Evolutionary conservation across 148 eudicot genomes (phyloP).

Genomic region (Camellia lanceoleosa): DNA sequence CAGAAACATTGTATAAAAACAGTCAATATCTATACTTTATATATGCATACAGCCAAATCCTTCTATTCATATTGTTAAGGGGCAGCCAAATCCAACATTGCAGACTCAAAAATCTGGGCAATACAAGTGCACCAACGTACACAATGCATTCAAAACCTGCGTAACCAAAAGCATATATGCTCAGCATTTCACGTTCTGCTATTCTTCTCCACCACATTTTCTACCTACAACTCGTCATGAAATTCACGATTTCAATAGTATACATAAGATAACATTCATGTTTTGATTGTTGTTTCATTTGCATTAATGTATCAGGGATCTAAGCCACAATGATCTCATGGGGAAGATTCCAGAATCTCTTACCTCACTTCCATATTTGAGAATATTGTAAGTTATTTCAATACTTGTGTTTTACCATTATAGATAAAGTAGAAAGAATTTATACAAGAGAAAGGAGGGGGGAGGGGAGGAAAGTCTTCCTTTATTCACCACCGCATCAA

Average conservation of each 20-base stretch:
- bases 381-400: constrained; percentile 29
- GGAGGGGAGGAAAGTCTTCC: neutral
- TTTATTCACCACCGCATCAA: neutral
- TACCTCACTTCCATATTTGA: constrained; percentile 29
- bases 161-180: neutral
- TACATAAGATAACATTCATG: neutral
- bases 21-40: neutral
- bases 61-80: neutral
- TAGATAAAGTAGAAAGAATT: neutral
- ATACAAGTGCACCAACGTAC: neutral
- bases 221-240: constrained; percentile 4
- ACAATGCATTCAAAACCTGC: neutral
- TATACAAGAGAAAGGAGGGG: neutral
- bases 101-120: neutral
- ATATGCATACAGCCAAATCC: neutral
- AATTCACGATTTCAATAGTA: neutral
- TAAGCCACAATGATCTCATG: constrained; percentile 45
- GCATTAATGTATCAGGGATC: constrained; percentile 31
- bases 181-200: neutral
- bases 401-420: neutral
- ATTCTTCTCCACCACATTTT: neutral
- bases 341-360: constrained; percentile 37
- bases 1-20: neutral
- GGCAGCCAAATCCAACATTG: neutral
- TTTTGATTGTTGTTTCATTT: constrained; percentile 5